Percentiles rank a stretch among this genome's conserved stretches.
phyloP scores from a whole-genome alignment of 306 rosid genomes.

The Quercus variabilis region DNA sequence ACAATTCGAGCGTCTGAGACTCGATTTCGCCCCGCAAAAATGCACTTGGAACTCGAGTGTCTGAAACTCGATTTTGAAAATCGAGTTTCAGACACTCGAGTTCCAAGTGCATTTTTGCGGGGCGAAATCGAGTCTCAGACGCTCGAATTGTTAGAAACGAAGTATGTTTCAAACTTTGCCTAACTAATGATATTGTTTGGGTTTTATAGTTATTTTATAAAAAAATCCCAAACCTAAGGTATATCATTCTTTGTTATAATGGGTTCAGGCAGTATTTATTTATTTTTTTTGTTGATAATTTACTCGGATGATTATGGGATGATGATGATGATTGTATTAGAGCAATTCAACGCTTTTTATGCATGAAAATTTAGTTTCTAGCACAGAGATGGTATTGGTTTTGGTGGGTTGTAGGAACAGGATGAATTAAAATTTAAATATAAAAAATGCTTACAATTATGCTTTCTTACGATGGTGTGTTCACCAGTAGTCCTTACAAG shows the following conservation, averaged over 20 bases:
- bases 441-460: background rate
- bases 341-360: background rate
- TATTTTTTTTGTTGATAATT: background rate
- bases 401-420: background rate
- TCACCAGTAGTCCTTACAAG: slow-evolving; percentile 67
- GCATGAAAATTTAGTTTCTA: background rate
- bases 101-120: too few relatives aligned
- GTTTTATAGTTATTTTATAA: too few relatives aligned
- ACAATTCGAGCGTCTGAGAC: too few relatives aligned
- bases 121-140: too few relatives aligned
- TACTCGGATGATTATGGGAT: background rate
- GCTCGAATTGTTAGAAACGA: too few relatives aligned
- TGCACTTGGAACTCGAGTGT: too few relatives aligned
- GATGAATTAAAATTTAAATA: background rate
- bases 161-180: too few relatives aligned
- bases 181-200: too few relatives aligned
- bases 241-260: background rate
- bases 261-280: background rate
- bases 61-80: too few relatives aligned
- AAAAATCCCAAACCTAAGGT: background rate
- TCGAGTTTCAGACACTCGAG: too few relatives aligned
- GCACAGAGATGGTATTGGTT: background rate
- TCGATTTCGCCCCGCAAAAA: too few relatives aligned
- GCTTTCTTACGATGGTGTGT: background rate
- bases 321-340: background rate